Percentiles rank a stretch among this genome's conserved stretches.
Conservation (phyloP, 78 protist species). For the Pelomyxa schiedti region DNA sequence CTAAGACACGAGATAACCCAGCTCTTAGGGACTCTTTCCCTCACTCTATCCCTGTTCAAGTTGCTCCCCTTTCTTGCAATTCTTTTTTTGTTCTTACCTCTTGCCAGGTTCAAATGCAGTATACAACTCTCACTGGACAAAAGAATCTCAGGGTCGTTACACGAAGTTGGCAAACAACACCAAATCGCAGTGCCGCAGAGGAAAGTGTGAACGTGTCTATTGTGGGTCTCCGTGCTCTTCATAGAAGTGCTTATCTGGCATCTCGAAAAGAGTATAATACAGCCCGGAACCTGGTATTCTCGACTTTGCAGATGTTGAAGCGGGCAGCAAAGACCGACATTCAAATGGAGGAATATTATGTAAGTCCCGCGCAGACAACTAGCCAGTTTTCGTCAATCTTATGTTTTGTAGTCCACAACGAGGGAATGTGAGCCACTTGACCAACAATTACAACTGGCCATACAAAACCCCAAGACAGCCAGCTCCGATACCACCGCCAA, state of each 20-base stretch:
- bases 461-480: not conserved
- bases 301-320: not conserved
- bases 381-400: not conserved
- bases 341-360: slow-evolving; percentile 21
- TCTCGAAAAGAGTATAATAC: slow-evolving; percentile 17
- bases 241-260: not conserved
- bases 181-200: not conserved
- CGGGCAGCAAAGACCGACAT: slow-evolving; percentile 18
- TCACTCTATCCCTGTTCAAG: no score
- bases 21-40: no score
- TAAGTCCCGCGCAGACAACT: slow-evolving; percentile 9
- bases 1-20: no score
- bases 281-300: not conserved
- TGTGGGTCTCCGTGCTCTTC: not conserved
- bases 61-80: no score
- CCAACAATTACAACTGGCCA: not conserved
- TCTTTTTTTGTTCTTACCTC: no score
- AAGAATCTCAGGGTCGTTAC: slow-evolving; percentile 47
- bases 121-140: slow-evolving; percentile 33
- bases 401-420: slow-evolving; percentile 21
- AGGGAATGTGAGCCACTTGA: not conserved
- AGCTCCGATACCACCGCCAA: slow-evolving; percentile 27
- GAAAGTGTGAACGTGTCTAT: slow-evolving; percentile 2
- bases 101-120: slow-evolving; percentile 51
- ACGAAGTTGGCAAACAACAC: not conserved